phyloP scores from a whole-genome alignment of 2,329 filamentous ascomycete species.

The Xylaria sp. region DNA sequence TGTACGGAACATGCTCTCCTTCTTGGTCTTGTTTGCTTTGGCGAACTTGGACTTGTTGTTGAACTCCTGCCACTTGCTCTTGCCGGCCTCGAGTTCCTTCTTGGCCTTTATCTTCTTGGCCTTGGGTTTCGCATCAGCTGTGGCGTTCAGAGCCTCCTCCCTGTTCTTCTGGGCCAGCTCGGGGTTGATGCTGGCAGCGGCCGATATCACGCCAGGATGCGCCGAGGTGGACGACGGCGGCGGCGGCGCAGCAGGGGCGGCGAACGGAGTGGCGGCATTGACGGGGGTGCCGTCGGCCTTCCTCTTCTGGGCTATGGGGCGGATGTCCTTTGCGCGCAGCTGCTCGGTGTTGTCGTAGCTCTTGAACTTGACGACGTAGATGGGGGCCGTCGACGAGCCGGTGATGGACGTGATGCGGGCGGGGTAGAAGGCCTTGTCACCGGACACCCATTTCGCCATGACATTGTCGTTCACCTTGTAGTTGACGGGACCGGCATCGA shows the following conservation, averaged over 20 bases:
- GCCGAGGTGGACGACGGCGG: slow-evolving; percentile 50
- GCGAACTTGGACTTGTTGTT: slow-evolving; percentile 78
- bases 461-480: slow-evolving; percentile 92
- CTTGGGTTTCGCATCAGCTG: slow-evolving; percentile 78
- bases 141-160: slow-evolving; percentile 70
- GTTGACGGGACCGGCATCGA: slow-evolving; percentile 62
- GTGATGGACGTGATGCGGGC: slow-evolving; percentile 94
- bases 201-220: slow-evolving; percentile 63
- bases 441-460: slow-evolving; percentile 88
- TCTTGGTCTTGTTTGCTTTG: slow-evolving; percentile 71
- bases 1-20: slow-evolving; percentile 97
- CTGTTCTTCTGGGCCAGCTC: slow-evolving; percentile 62
- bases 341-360: slow-evolving; percentile 88
- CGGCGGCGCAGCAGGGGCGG: slow-evolving; percentile 50
- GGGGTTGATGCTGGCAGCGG: slow-evolving; percentile 67
- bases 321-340: slow-evolving; percentile 82
- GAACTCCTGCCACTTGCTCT: slow-evolving; percentile 96
- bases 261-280: slow-evolving; percentile 52
- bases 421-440: slow-evolving; percentile 90
- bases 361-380: slow-evolving; percentile 96
- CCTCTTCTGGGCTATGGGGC: slow-evolving; percentile 82
- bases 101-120: slow-evolving; percentile 92
- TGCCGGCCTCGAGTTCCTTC: slow-evolving; percentile 89
- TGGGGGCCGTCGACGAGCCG: slow-evolving; percentile 87
- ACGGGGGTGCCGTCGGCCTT: slow-evolving; percentile 83